Percentiles rank a stretch among this genome's conserved stretches.
Conservation (phyloP, 495 filamentous ascomycete species). For the Lophiostoma macrostomum region DNA sequence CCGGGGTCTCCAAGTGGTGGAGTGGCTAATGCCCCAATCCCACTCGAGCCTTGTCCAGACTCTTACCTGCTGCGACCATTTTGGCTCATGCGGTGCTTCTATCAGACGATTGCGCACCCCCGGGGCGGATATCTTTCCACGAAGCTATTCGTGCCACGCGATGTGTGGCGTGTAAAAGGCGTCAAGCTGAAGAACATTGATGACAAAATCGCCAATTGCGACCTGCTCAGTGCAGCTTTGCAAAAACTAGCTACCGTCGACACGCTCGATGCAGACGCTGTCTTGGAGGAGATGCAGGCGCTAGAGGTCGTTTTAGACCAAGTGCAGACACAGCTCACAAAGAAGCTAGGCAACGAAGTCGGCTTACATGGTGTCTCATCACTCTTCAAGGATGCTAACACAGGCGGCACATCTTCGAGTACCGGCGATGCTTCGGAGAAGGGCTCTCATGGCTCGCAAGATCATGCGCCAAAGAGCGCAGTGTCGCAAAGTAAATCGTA, state of each 20-base stretch:
- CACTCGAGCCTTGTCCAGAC: slow-evolving; percentile 87
- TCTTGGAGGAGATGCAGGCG: slow-evolving; percentile 93
- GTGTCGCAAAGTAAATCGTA: slow-evolving; percentile 42
- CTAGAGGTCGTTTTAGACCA: slow-evolving; percentile 84
- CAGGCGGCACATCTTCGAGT: slow-evolving; percentile 47
- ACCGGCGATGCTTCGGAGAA: slow-evolving; percentile 60
- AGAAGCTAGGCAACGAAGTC: slow-evolving; percentile 88
- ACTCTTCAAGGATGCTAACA: slow-evolving; percentile 63
- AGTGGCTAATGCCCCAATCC: slow-evolving; percentile 58
- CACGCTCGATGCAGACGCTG: slow-evolving; percentile 81
- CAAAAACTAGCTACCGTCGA: slow-evolving; percentile 80
- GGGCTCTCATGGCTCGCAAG: slow-evolving; percentile 50
- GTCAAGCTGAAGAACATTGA: slow-evolving; percentile 88
- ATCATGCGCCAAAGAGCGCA: slow-evolving; percentile 32
- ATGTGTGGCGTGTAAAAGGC: slow-evolving; percentile 91
- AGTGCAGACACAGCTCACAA: slow-evolving; percentile 68
- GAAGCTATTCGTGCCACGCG: slow-evolving; percentile 84
- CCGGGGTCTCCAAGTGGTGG: slow-evolving; percentile 58
- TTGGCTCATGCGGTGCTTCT: slow-evolving; percentile 92
- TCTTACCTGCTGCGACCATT: slow-evolving; percentile 85
- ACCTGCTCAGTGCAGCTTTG: slow-evolving; percentile 85
- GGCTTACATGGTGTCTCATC: slow-evolving; percentile 67
- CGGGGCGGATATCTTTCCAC: slow-evolving; percentile 89
- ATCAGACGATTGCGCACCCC: slow-evolving; percentile 87
- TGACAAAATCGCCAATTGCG: slow-evolving; percentile 93